Conservation (phyloP, 148 eudicot species). For the Cornus controversa region DNA sequence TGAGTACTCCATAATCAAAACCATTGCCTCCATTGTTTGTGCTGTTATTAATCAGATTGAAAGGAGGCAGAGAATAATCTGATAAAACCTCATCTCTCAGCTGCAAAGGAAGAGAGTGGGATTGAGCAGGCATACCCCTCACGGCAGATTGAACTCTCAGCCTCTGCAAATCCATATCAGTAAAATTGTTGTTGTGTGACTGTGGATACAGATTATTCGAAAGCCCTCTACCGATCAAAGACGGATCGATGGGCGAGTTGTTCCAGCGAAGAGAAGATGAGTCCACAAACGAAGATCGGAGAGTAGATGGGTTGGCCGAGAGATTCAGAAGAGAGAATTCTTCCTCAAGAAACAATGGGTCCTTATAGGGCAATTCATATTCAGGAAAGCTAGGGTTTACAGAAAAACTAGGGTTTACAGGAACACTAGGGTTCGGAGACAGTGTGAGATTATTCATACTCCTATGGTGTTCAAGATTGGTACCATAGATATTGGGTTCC, state of each 20-base stretch:
- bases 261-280: no score
- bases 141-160: constrained; percentile 13
- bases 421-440: neutral
- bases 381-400: neutral
- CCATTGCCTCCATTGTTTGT: no score
- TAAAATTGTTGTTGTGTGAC: no score
- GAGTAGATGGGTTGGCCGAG: neutral
- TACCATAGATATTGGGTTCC: no score
- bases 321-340: neutral
- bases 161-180: constrained; percentile 4
- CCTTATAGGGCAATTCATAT: neutral
- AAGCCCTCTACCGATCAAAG: no score
- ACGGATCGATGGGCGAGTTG: no score
- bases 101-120: neutral
- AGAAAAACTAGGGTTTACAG: neutral
- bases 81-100: neutral
- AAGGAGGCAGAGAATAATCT: no score
- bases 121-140: neutral
- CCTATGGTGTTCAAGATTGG: no score
- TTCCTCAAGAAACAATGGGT: neutral
- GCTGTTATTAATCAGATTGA: neutral
- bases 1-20: no score
- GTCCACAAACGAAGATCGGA: neutral
- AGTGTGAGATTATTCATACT: no score
- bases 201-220: no score